Evolutionary conservation across 2,329 filamentous ascomycete genomes (phyloP).

Genomic region (Lasiodiplodia hormozganensis): DNA sequence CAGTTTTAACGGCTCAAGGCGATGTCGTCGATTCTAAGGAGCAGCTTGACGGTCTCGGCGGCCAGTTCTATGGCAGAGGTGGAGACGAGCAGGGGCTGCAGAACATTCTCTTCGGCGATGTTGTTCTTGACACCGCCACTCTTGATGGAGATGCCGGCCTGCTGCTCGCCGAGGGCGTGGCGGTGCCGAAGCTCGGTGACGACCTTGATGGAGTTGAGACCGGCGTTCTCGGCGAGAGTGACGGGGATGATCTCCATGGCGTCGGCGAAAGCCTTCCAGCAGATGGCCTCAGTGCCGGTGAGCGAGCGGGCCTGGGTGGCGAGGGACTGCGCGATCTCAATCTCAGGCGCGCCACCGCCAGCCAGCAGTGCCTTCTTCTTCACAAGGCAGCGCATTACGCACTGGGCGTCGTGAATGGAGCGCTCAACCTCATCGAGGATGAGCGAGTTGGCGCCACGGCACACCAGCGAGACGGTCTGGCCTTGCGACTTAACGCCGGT

Average conservation of each 20-base stretch:
- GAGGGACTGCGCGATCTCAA: constrained; percentile 90
- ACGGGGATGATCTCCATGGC: constrained; percentile 97
- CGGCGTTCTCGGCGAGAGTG: constrained; percentile 95
- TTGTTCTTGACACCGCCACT: constrained; percentile 96
- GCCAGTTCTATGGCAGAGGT: constrained; percentile 97
- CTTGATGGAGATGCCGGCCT: constrained; percentile 97
- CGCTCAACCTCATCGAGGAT: constrained; percentile 98
- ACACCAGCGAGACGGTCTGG: constrained; percentile 91
- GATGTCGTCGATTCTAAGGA: constrained; percentile 71
- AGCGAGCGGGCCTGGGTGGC: constrained; percentile 82
- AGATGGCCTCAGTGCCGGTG: constrained; percentile 92
- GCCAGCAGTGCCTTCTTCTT: constrained; percentile 99
- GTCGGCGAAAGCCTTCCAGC: constrained; percentile 98
- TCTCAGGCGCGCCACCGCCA: constrained; percentile 93
- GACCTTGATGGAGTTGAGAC: constrained; percentile 97
- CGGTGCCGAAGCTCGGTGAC: constrained; percentile 94
- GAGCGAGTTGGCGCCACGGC: constrained; percentile 89
- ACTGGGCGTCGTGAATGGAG: constrained; percentile 94
- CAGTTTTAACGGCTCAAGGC: constrained; percentile 53
- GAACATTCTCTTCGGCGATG: constrained; percentile 94
- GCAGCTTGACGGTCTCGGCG: constrained; percentile 91
- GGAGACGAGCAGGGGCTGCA: constrained; percentile 94
- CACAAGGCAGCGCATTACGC: constrained; percentile 94
- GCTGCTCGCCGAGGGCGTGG: constrained; percentile 93
- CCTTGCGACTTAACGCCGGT: constrained; percentile 85